Percentiles rank a stretch among this genome's conserved stretches.
phyloP scores from a whole-genome alignment of 169 alveolate genomes.

The Eimeria falciformis region DNA sequence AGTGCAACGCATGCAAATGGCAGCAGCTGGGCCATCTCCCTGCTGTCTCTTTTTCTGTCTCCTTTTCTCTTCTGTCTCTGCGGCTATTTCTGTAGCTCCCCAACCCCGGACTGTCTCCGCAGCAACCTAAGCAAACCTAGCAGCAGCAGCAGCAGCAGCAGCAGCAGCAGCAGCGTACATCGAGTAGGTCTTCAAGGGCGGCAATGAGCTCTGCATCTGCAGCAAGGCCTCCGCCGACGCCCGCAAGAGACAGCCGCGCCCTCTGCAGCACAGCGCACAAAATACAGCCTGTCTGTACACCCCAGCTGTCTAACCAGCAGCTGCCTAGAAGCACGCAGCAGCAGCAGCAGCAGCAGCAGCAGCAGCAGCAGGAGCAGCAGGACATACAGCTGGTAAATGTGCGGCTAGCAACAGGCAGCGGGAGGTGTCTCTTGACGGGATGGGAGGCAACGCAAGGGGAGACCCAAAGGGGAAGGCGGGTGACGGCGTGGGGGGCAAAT shows the following conservation, averaged over 20 bases:
- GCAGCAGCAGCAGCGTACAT: slow-evolving; percentile 19
- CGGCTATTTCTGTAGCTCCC: too few species aligned
- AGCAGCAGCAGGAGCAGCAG: slow-evolving; percentile 14
- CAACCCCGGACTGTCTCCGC: too few species aligned
- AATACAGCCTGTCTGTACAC: too few species aligned
- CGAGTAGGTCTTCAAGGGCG: slow-evolving; percentile 32
- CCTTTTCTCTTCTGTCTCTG: too few species aligned
- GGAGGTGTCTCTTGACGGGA: slow-evolving; percentile 1
- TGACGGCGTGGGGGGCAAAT: not conserved
- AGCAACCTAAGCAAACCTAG: not conserved
- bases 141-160: slow-evolving; percentile 41
- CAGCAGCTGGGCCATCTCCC: not conserved
- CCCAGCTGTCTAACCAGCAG: slow-evolving; percentile 29
- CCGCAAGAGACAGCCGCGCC: slow-evolving; percentile 35
- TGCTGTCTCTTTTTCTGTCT: not conserved
- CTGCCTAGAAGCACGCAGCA: not conserved
- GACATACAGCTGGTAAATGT: slow-evolving; percentile 14
- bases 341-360: slow-evolving; percentile 62
- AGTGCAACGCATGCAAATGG: not conserved
- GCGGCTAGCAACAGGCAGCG: slow-evolving; percentile 37
- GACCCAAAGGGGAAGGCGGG: not conserved
- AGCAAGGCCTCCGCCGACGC: slow-evolving; percentile 13
- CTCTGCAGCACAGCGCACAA: not conserved
- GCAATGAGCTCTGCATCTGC: slow-evolving; percentile 24
- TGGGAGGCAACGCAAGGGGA: not conserved